Evolutionary conservation across 78 protist genomes (phyloP), one percentile per base, ranked within the genome.

Genomic region (Chrysochromulina parva): DNA sequence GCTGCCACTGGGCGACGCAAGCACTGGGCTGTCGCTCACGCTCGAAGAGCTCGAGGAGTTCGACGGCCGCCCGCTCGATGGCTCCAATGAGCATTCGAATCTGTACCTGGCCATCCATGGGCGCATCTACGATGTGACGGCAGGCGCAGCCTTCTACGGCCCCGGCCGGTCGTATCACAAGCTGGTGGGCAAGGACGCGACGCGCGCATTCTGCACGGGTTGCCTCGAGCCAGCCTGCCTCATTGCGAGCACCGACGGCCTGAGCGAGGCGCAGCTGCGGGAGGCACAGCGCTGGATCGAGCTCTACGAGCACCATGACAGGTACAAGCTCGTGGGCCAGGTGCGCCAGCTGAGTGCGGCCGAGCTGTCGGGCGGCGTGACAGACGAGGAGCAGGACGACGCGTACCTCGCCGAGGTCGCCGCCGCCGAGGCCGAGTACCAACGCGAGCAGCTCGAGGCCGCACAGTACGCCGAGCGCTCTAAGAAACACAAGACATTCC

Each of bases 91-190:
- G 14, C 22, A 5, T 14, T 26, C 86, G 7, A 59, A 55, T 3
- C 48, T 86, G 20, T 66, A 11, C 19, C 38, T 86, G 47, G 2
- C 80, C 17, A 50, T 86, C 80, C 3, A 0, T 0, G 90, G 90
- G 16, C 59, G 65, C 52, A 24, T 86, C 6, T 59, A 66, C 38
- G 90, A 86, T 48, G 90, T 86, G 52, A 66, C 26, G 11, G 60
- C 13, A 0, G 90, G 90, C 14, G 6, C 0, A 26, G 47, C 65
- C 16, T 66, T 86, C 80, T 86, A 86, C 90, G 90, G 80, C 19
- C 78, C 80, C 20, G 90, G 90, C n/a, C 14, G 62, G 38, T 65
- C 90, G 26, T 86, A 86, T 48, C 78, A 86, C 60, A 14, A 1
- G 58, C 58, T 86, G 5, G 58, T 47, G 20, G 90, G 81, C 14